Base-by-base conservation (phyloP, 352 stramenopile species). In the Pythium graminicola region DNA sequence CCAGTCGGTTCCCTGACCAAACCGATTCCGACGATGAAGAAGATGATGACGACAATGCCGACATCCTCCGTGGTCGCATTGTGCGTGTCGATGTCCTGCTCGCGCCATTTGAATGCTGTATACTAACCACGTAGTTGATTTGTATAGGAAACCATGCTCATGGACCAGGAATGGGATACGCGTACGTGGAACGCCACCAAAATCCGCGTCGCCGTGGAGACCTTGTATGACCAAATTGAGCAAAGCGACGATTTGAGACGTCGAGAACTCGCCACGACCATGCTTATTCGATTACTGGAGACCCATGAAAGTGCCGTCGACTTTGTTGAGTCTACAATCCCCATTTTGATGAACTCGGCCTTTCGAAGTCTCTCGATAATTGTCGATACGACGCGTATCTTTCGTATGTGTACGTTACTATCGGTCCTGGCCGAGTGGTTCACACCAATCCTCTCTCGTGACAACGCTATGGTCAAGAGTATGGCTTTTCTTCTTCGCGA, bases 121-220 rank as follows among this genome's bases (percentile, higher is more conserved):
- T 41, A n/a, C 38, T 44, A 23, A 44, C n/a, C 4, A 48, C 3
- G 27, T 33, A n/a, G 6, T 17, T 35, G n/a, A 24, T 10, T 19
- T 8, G 2, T 8, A 17, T 35, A 92, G 81, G 68, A 80, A 36
- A 78, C 57, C 8, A 87, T 92, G 72, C 60, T 87, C 4, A 74
- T 89, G 71, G 79, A 86, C 20, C 73, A 89, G 46, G 78, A 92
- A 73, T 92, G 81, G 78, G 78, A 89, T 55, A 89, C 78, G 0
- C 72, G 71, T 8, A 58, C 53, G 16, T 92, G 78, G 78, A 89
- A 85, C 29, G 46, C 29, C 1, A 58, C 61, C 16, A 89, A 88
- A 41, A 62, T 92, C 17, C 63, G 75, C 23, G 61, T 71, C 7
- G 81, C 76, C 0, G 66, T 89, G 17, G 67, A 88, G 23, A 80